These are phyloP conservation scores for Hanseniaspora taiwanica DNA, from an alignment of 805 yeast genomes.

Conservation along the genomic window DNA sequence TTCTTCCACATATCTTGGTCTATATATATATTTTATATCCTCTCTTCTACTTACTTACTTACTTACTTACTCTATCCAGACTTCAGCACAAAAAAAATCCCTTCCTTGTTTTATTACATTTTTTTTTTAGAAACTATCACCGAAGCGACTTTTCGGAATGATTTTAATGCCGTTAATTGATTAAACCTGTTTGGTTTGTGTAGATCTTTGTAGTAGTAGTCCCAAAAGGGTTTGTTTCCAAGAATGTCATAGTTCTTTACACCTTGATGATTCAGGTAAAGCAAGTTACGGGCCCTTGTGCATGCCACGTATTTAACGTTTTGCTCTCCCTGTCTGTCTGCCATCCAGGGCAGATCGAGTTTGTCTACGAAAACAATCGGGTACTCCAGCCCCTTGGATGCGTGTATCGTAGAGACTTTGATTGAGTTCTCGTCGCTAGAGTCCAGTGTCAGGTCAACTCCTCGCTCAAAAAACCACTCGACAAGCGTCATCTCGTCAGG, in stretches of 20 bases:
- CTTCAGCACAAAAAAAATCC: neutral
- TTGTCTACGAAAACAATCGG: conserved; percentile 45
- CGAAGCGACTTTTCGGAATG: neutral
- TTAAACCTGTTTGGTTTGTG: conserved; percentile 4
- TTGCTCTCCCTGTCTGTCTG: no score
- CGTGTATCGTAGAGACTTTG: conserved; percentile 55
- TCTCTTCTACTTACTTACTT: no score
- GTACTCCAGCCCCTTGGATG: conserved; percentile 64
- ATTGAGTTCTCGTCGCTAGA: conserved; percentile 19
- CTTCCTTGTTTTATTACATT: neutral
- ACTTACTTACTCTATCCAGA: no score
- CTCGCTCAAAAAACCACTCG: conserved; percentile 23
- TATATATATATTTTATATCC: no score
- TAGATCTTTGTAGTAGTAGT: conserved; percentile 17
- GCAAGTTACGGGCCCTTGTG: conserved; percentile 41
- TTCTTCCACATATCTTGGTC: no score
- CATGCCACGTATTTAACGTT: conserved; percentile 49
- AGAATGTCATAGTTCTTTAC: neutral
- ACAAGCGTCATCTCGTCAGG: conserved; percentile 16
- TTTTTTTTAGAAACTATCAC: no score
- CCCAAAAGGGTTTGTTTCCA: conserved; percentile 16
- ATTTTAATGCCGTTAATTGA: neutral
- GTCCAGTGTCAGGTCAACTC: conserved; percentile 11
- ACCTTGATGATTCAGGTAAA: conserved; percentile 19
- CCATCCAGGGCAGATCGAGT: neutral